Percentiles rank a stretch among this genome's conserved stretches.
phyloP scores from a whole-genome alignment of 345 rosid genomes.

The Lenwebbia sp. region DNA sequence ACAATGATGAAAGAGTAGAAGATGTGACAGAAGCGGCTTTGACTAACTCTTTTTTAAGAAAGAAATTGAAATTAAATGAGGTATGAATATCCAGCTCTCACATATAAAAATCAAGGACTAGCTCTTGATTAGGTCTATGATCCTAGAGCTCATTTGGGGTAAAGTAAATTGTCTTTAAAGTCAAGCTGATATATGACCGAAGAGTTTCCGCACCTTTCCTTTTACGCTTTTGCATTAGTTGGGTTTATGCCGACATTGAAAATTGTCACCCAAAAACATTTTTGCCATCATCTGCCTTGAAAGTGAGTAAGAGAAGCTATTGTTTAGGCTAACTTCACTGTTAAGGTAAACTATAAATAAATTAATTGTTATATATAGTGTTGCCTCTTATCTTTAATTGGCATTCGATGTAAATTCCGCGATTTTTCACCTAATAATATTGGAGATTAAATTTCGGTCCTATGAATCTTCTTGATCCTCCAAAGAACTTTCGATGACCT shows the following conservation, averaged over 20 bases:
- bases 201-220: neutral
- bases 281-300: neutral
- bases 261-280: neutral
- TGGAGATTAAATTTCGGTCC: neutral
- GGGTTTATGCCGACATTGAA: neutral
- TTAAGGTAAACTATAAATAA: neutral
- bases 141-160: neutral
- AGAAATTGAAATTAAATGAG: no score
- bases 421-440: neutral
- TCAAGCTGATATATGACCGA: neutral
- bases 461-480: neutral
- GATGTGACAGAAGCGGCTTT: neutral
- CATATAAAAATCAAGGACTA: neutral
- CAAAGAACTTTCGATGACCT: neutral
- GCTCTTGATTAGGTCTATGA: neutral
- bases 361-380: neutral
- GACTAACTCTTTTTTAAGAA: neutral
- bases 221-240: neutral
- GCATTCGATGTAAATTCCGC: no score
- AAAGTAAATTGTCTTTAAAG: neutral
- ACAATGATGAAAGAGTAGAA: neutral
- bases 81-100: neutral
- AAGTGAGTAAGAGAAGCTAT: neutral
- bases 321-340: neutral
- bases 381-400: neutral